Conservation (phyloP, 2,329 filamentous ascomycete genomes). For the Hortaea sp. region DNA sequence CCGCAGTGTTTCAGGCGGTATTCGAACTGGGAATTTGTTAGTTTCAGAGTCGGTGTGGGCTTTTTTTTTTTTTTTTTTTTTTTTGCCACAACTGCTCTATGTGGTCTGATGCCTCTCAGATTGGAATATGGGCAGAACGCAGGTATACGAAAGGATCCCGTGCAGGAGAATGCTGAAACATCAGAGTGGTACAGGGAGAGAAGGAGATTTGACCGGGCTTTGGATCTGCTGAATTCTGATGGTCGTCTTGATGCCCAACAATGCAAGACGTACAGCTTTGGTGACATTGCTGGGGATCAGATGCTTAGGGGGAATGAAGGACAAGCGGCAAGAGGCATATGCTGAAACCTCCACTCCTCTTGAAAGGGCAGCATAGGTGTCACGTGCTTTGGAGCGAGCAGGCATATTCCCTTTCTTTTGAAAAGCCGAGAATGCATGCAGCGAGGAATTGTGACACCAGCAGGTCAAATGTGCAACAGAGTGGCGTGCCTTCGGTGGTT, state of each 20-base stretch:
- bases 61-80: too few relatives aligned
- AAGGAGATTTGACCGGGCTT: too few relatives aligned
- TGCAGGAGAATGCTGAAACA: too few relatives aligned
- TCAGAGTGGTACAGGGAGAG: too few relatives aligned
- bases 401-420: neutral
- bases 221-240: too few relatives aligned
- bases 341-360: too few relatives aligned
- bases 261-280: neutral
- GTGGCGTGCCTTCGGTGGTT: neutral
- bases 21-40: constrained; percentile 46
- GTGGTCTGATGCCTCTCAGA: too few relatives aligned
- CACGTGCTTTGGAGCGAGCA: constrained; percentile 1
- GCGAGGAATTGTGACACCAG: constrained; percentile 14
- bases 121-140: too few relatives aligned
- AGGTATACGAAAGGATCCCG: neutral
- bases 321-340: too few relatives aligned
- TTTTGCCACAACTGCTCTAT: too few relatives aligned
- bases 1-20: constrained; percentile 68
- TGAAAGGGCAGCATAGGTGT: constrained; percentile 3
- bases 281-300: too few relatives aligned
- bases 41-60: neutral
- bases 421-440: constrained; percentile 17
- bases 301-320: too few relatives aligned
- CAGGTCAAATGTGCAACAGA: constrained; percentile 10
- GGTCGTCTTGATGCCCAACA: neutral